phyloP scores from a whole-genome alignment of 2,329 filamentous ascomycete species.

The Aureobasidium lini region DNA sequence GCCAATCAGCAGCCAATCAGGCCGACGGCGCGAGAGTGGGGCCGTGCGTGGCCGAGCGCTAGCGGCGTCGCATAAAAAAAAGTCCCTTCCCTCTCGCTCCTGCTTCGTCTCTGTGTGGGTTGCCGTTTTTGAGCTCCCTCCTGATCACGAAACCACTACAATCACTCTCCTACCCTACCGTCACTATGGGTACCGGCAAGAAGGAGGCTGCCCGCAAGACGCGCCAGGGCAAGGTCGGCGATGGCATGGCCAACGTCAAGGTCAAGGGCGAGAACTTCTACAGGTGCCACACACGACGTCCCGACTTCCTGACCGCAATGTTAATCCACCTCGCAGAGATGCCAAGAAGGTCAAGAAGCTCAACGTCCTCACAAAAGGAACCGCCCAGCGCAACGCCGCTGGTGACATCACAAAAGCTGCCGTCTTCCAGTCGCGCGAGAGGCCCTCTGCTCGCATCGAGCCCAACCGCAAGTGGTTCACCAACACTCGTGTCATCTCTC shows the following conservation, averaged over 20 bases:
- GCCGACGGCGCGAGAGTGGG: background rate
- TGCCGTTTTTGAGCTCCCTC: slow-evolving; percentile 8
- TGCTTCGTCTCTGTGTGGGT: slow-evolving; percentile 11
- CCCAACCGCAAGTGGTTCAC: slow-evolving; percentile 98
- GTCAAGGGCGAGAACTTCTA: slow-evolving; percentile 99
- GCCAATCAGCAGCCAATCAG: background rate
- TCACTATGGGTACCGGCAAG: slow-evolving; percentile 80
- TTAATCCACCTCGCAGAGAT: slow-evolving; percentile 32
- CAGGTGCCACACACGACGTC: slow-evolving; percentile 44
- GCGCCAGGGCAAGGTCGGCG: slow-evolving; percentile 75
- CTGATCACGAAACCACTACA: background rate
- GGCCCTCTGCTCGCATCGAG: slow-evolving; percentile 79
- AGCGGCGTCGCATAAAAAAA: slow-evolving; percentile 6
- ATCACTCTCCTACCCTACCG: background rate
- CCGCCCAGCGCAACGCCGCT: slow-evolving; percentile 68
- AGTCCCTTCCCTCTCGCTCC: background rate
- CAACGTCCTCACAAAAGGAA: slow-evolving; percentile 86
- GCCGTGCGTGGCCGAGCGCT: background rate
- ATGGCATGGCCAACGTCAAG: slow-evolving; percentile 87
- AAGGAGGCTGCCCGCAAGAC: slow-evolving; percentile 78
- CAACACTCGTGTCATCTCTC: slow-evolving; percentile 83
- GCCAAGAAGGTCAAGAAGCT: slow-evolving; percentile 84
- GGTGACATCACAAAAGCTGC: slow-evolving; percentile 83
- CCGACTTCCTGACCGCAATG: background rate
- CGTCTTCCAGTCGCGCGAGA: slow-evolving; percentile 72